phyloP scores from a whole-genome alignment of 305 asterid species.

The Fraxinus albicans region DNA sequence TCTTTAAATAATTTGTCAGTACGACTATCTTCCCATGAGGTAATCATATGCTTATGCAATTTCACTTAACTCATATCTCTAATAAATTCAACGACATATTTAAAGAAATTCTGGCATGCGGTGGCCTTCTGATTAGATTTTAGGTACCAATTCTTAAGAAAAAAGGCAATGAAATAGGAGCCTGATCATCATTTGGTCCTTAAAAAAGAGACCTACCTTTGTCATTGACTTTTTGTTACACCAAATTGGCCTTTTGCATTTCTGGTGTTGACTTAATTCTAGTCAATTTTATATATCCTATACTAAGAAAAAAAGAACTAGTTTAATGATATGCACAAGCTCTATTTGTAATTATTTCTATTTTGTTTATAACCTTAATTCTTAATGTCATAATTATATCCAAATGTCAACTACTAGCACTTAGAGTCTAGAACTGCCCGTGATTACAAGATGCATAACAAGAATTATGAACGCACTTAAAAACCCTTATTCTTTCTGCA shows the following conservation, averaged over 20 bases:
- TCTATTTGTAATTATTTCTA: neutral
- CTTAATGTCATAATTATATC: neutral
- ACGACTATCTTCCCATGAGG: neutral
- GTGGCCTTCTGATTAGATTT: neutral
- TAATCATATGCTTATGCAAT: neutral
- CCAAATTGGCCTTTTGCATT: neutral
- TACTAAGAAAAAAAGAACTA: neutral
- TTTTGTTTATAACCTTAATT: neutral
- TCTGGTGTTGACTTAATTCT: neutral
- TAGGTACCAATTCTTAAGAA: neutral
- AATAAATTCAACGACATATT: neutral
- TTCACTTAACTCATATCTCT: neutral
- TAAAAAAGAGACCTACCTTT: neutral
- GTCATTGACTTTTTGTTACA: neutral
- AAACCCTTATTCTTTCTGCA: neutral
- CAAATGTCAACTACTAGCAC: neutral
- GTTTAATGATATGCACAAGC: neutral
- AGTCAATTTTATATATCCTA: neutral
- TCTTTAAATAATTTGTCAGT: neutral
- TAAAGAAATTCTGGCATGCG: neutral
- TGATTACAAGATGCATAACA: neutral
- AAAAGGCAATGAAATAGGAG: neutral
- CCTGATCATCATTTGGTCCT: neutral
- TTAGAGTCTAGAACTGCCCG: neutral
- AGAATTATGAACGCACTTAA: neutral